A percentile compares a stretch with the other conserved stretches of the same genome.
Evolutionary conservation across 2,329 filamentous ascomycete species (phyloP).

Genomic region (Phaeoacremonium minimum): DNA sequence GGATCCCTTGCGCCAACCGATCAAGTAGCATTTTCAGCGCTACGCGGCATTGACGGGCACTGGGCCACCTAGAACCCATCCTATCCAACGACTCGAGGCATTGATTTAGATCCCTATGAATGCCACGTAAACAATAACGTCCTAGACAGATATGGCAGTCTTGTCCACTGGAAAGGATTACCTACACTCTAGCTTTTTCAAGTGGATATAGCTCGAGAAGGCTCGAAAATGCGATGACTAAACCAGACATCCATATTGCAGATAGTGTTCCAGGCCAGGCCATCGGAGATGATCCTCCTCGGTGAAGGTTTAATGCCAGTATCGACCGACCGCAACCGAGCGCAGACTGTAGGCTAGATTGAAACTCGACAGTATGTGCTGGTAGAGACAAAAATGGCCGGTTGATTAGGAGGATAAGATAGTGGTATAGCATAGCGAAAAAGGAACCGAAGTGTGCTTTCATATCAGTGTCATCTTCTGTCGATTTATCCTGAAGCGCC

Average conservation of each 20-base stretch:
- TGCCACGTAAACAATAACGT: background rate
- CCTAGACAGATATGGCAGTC: background rate
- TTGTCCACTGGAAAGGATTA: background rate
- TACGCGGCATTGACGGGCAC: slow-evolving; percentile 2
- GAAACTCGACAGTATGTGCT: slow-evolving; percentile 19
- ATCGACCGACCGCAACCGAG: slow-evolving; percentile 21
- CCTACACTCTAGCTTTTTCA: slow-evolving; percentile 11
- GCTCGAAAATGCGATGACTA: slow-evolving; percentile 27
- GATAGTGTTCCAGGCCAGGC: slow-evolving; percentile 28
- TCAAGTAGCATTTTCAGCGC: background rate
- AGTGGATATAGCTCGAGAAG: slow-evolving; percentile 20
- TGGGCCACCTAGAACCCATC: background rate
- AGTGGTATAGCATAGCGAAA: slow-evolving; percentile 24
- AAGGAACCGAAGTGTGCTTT: slow-evolving; percentile 11
- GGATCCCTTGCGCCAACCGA: too few species aligned
- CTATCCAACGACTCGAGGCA: background rate
- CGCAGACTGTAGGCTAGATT: slow-evolving; percentile 22
- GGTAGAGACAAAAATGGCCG: slow-evolving; percentile 27
- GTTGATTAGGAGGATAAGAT: slow-evolving; percentile 25
- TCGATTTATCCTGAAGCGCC: slow-evolving; percentile 10
- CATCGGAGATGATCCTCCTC: slow-evolving; percentile 11
- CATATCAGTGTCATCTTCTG: background rate
- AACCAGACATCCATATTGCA: slow-evolving; percentile 29
- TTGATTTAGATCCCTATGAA: slow-evolving; percentile 1
- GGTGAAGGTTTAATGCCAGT: slow-evolving; percentile 15